Evolutionary conservation across 805 yeast genomes (phyloP).

Genomic region (Teunomyces tritomae): DNA sequence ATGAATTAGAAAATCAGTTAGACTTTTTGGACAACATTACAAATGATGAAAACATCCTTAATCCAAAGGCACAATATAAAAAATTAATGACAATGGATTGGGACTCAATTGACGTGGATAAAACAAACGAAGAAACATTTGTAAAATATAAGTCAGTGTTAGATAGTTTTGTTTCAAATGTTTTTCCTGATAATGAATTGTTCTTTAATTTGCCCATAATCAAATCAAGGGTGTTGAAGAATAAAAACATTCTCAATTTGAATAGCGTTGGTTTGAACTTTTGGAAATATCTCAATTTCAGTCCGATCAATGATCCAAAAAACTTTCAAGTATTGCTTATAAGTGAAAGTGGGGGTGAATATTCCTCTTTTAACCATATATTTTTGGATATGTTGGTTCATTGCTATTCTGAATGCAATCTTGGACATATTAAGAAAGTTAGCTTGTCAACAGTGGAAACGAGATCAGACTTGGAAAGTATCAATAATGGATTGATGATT

Average conservation of each 20-base stretch:
- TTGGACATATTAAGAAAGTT: constrained; percentile 45
- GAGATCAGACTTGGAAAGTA: constrained; percentile 27
- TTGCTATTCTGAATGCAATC: constrained; percentile 45
- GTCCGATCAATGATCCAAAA: constrained; percentile 51
- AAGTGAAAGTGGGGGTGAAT: constrained; percentile 22
- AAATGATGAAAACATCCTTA: constrained; percentile 24
- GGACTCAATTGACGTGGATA: constrained; percentile 28
- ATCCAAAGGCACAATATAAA: constrained; percentile 21
- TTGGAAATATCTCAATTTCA: constrained; percentile 59
- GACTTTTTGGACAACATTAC: constrained; percentile 39
- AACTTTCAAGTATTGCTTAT: constrained; percentile 53
- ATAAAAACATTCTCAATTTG: constrained; percentile 45
- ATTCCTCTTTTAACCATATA: constrained; percentile 26
- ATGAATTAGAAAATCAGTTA: constrained; percentile 27
- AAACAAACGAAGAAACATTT: constrained; percentile 17
- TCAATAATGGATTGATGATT: constrained; percentile 26
- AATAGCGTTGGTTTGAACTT: constrained; percentile 44
- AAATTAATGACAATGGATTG: constrained; percentile 29
- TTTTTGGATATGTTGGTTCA: constrained; percentile 43
- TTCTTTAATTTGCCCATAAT: constrained; percentile 22
- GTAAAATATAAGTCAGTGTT: constrained; percentile 19
- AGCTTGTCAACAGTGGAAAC: constrained; percentile 25
- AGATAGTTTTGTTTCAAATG: constrained; percentile 8
- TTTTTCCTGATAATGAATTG: constrained; percentile 16
- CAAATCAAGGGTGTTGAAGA: constrained; percentile 31